Conservation (phyloP, 352 stramenopile species). For the Pythium rhizo-oryzae region DNA sequence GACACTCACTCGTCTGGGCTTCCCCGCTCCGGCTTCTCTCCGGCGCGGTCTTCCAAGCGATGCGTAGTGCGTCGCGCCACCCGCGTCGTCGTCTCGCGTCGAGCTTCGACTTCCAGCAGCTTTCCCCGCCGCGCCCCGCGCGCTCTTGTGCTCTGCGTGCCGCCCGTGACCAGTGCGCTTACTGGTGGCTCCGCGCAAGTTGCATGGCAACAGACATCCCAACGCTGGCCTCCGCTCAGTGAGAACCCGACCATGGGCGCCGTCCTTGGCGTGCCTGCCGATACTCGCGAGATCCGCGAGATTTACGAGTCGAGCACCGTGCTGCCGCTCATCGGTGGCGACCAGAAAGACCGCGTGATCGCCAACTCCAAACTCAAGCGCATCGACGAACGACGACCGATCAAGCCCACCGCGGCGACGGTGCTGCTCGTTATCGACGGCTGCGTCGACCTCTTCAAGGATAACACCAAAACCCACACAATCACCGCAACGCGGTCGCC, state of each 20-base stretch:
- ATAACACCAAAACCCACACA: conserved; percentile 43
- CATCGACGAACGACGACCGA: conserved; percentile 36
- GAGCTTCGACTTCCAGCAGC: not conserved
- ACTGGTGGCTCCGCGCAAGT: not conserved
- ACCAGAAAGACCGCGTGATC: conserved; percentile 54
- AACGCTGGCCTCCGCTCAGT: not conserved
- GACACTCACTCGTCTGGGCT: too few relatives aligned
- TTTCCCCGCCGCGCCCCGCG: not conserved
- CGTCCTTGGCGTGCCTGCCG: conserved; percentile 46
- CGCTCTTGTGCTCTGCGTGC: not conserved
- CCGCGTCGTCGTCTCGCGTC: not conserved
- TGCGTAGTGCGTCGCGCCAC: not conserved
- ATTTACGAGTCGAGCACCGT: conserved; percentile 67
- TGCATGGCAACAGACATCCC: conserved; percentile 8
- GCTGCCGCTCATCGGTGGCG: conserved; percentile 59
- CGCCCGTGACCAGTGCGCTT: not conserved
- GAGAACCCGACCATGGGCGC: conserved; percentile 46
- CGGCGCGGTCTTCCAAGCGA: not conserved
- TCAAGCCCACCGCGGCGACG: conserved; percentile 35
- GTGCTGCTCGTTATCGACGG: conserved; percentile 64
- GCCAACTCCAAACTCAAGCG: conserved; percentile 48
- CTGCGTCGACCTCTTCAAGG: conserved; percentile 50
- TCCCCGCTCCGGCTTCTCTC: too few relatives aligned
- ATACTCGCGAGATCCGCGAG: conserved; percentile 39
- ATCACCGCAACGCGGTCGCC: conserved; percentile 35